phyloP scores from a whole-genome alignment of 1,284 basidiomycete genomes.

The Schizophyllum amplum region DNA sequence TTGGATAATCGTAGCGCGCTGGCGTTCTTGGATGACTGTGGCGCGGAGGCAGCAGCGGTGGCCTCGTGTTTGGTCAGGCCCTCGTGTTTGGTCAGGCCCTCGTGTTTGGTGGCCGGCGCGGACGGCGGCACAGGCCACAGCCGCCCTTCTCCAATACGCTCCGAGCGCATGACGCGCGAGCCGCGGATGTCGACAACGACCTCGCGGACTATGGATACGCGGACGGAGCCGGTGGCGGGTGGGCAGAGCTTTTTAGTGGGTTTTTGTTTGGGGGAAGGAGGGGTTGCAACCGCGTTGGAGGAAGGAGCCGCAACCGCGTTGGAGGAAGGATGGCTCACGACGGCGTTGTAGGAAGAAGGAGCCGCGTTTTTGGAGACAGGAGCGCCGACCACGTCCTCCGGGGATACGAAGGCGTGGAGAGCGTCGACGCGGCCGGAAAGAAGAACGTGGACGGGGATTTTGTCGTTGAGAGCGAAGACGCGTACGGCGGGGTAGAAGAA shows the following conservation, averaged over 20 bases:
- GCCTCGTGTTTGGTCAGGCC: too few relatives aligned
- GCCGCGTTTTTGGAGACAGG: background rate
- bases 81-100: background rate
- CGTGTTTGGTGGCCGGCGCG: background rate
- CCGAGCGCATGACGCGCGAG: background rate
- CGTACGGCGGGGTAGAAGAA: constrained; percentile 6
- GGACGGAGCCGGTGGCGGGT: background rate
- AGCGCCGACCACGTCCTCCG: background rate
- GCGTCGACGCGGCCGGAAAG: constrained; percentile 5
- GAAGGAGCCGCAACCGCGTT: too few relatives aligned
- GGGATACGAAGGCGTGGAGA: background rate
- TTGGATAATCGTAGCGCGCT: too few relatives aligned
- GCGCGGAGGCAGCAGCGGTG: too few relatives aligned
- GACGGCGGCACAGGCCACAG: background rate
- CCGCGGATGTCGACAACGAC: constrained; percentile 1
- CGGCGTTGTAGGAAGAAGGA: too few relatives aligned
- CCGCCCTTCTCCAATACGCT: background rate
- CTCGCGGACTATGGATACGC: constrained; percentile 5
- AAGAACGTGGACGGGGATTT: constrained; percentile 9
- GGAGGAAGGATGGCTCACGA: too few relatives aligned
- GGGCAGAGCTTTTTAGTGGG: background rate
- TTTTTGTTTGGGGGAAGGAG: too few relatives aligned
- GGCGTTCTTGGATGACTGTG: too few relatives aligned
- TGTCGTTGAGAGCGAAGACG: constrained; percentile 4
- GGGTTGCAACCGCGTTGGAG: too few relatives aligned